These are phyloP conservation scores for Pisolithus microcarpus DNA, from an alignment of 768 basidiomycete genomes.

Conservation along the genomic window DNA sequence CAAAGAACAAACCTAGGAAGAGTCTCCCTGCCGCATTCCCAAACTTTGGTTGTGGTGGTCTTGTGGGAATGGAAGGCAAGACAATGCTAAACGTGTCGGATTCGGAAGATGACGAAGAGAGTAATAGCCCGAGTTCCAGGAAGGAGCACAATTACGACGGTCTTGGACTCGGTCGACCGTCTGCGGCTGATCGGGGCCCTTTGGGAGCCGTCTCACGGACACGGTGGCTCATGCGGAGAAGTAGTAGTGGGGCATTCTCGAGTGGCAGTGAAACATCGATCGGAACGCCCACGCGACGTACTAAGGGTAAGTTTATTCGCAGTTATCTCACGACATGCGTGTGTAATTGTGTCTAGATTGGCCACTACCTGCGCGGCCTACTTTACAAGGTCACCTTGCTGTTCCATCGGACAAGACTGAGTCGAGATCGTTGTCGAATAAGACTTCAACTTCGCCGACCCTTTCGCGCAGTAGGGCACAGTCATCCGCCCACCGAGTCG, in stretches of 20 bases:
- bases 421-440: conserved; percentile 52
- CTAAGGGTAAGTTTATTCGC: conserved; percentile 39
- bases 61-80: conserved; percentile 23
- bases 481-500: conserved; percentile 18
- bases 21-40: conserved; percentile 72
- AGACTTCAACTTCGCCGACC: conserved; percentile 42
- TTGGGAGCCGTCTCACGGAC: conserved; percentile 35
- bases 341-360: conserved; percentile 36
- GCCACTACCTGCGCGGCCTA: conserved; percentile 46
- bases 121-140: conserved; percentile 55
- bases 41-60: conserved; percentile 26
- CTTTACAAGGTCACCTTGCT: conserved; percentile 31
- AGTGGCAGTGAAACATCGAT: conserved; percentile 60
- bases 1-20: conserved; percentile 53
- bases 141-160: conserved; percentile 51
- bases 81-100: conserved; percentile 38
- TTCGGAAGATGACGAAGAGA: conserved; percentile 53
- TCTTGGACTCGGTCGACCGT: conserved; percentile 60
- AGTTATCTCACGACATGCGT: not conserved
- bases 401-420: conserved; percentile 41
- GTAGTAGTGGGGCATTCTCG: conserved; percentile 77
- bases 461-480: conserved; percentile 29
- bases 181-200: conserved; percentile 11
- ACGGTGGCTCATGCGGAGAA: conserved; percentile 65
- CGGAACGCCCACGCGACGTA: conserved; percentile 55